A percentile compares a stretch with the other conserved stretches of the same genome.
These are phyloP conservation scores for Gentiana straminea DNA, from an alignment of 257 asterid genomes.

Conservation along the genomic window DNA sequence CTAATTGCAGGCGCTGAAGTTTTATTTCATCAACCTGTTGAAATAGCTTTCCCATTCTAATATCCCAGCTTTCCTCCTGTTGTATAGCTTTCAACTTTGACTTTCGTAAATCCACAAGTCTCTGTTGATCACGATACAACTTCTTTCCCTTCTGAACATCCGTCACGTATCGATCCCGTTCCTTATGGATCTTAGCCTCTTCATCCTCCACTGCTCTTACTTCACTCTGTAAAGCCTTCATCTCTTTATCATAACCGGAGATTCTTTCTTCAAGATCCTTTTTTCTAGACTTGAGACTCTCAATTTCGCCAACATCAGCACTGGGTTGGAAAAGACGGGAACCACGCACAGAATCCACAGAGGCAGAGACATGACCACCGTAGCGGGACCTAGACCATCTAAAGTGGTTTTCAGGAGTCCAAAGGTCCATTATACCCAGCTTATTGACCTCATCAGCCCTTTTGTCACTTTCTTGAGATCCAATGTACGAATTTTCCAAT, in stretches of 20 bases:
- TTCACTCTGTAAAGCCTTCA: conserved; percentile 44
- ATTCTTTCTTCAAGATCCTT: conserved; percentile 32
- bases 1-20: conserved; percentile 43
- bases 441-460: conserved; percentile 56
- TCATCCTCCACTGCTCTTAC: conserved; percentile 55
- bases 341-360: conserved; percentile 46
- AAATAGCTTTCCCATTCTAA: conserved; percentile 33
- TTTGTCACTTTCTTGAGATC: conserved; percentile 68
- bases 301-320: conserved; percentile 68
- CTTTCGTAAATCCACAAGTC: conserved; percentile 34
- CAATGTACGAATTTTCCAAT: conserved; percentile 65
- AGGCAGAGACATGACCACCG: conserved; percentile 69
- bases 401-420: conserved; percentile 96
- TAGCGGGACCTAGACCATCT: conserved; percentile 76
- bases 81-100: conserved; percentile 43
- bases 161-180: conserved; percentile 51
- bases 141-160: conserved; percentile 31
- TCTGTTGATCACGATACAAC: conserved; percentile 42
- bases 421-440: conserved; percentile 60
- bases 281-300: conserved; percentile 29
- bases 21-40: conserved; percentile 49
- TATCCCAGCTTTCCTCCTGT: conserved; percentile 54
- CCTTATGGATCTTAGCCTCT: conserved; percentile 53
- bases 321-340: conserved; percentile 68
- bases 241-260: conserved; percentile 22